Evolutionary conservation across 371 early-diverging fungal genomes (phyloP), one percentile per base, ranked within the genome.

Genomic region (Mucor sp.): DNA sequence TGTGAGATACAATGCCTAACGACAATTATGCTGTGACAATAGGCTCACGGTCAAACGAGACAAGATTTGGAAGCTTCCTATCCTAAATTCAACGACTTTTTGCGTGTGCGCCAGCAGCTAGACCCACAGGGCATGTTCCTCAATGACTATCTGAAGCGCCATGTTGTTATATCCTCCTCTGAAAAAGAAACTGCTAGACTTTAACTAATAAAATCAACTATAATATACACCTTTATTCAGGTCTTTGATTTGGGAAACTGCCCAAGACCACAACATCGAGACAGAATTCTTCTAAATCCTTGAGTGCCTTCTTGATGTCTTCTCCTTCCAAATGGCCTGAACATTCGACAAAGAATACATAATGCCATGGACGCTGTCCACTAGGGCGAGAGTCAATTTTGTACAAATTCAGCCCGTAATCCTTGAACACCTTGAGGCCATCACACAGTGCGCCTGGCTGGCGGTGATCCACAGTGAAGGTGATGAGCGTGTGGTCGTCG

Each of bases 331-430:
- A 80, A 68, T 96, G 94, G 12, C 95, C 96, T 43, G 88, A 87
- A 61, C 92, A 87, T 76, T 96, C 97, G 35, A 96, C 88, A 68
- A 94, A 91, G 77, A 97, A 97, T 65, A 92, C 88, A 76, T 94
- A 97, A 76, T 96, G 94, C 96, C 97, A 96, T 60, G 88, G 91
- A 44, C 88, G 84, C 61, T 87, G 79, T 14, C 91, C 86, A 32
- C 91, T 90, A 0, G 98, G 98, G 19, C 96, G 89, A 21, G 95
- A 93, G 75, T 96, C 96, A 68, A 97, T 96, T 58, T 94, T 94
- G 58, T 94, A 94, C 62, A 96, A 74, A 75, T 96, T 97, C 68
- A 98, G 79, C 27, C 80, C 75, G 66, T 89, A 76, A 61, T 91
- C 88, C 72, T 94, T 95, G 81, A 98, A 92, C 21, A 92, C 90